phyloP scores from a whole-genome alignment of 371 early-diverging fungal species.

The Circinella umbellata region DNA sequence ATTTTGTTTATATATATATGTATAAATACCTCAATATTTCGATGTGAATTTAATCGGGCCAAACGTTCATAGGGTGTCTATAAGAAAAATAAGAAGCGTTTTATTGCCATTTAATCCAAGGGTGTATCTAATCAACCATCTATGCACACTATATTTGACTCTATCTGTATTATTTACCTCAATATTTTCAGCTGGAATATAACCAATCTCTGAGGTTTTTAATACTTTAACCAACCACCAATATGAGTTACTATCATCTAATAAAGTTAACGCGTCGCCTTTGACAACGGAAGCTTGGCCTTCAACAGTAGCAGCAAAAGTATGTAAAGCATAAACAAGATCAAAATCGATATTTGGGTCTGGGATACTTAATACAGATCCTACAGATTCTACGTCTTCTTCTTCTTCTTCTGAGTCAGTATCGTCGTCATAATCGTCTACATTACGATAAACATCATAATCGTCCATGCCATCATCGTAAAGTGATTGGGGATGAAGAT shows the following conservation, averaged over 20 bases:
- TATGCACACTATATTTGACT: not conserved
- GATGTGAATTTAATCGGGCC: slow-evolving; percentile 88
- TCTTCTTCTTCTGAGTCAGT: slow-evolving; percentile 26
- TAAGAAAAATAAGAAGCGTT: not conserved
- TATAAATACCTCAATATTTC: slow-evolving; percentile 67
- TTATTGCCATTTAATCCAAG: not conserved
- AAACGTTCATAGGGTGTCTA: slow-evolving; percentile 90
- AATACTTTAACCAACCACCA: slow-evolving; percentile 97
- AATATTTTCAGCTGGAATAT: slow-evolving; percentile 96
- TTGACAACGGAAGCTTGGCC: slow-evolving; percentile 93
- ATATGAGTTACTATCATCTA: slow-evolving; percentile 96
- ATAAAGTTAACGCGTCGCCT: slow-evolving; percentile 85
- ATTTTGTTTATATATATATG: no score
- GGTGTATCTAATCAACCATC: no score
- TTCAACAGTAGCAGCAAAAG: slow-evolving; percentile 94
- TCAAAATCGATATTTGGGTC: slow-evolving; percentile 81
- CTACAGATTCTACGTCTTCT: slow-evolving; percentile 53
- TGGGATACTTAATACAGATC: slow-evolving; percentile 63
- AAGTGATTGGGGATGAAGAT: slow-evolving; percentile 35
- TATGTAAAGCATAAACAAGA: slow-evolving; percentile 91
- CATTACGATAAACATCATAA: slow-evolving; percentile 23
- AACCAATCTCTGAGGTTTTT: slow-evolving; percentile 90
- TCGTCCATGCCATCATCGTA: slow-evolving; percentile 53
- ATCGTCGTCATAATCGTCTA: slow-evolving; percentile 44
- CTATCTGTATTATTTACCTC: slow-evolving; percentile 60